Percentiles rank a stretch among this genome's conserved stretches.
These are phyloP conservation scores for Arthrobotrys iridis DNA, from an alignment of 2,329 filamentous ascomycete genomes.

Conservation along the genomic window DNA sequence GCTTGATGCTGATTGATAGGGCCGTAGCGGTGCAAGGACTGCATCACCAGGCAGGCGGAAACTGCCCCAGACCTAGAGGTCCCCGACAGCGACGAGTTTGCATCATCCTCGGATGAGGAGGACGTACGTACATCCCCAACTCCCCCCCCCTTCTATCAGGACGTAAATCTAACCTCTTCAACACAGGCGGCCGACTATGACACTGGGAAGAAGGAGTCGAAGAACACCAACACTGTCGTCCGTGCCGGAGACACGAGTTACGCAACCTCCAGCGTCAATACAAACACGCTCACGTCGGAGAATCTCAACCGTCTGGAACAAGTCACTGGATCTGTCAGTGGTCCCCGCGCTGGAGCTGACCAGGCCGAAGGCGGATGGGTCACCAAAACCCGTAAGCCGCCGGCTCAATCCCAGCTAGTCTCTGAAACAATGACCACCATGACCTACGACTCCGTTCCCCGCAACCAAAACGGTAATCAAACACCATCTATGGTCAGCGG, in stretches of 20 bases:
- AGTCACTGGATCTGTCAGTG: background rate
- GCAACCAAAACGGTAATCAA: background rate
- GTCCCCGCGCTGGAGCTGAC: background rate
- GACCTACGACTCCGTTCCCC: slow-evolving; percentile 16
- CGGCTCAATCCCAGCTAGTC: background rate
- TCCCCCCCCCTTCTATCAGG: background rate
- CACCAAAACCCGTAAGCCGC: slow-evolving; percentile 10
- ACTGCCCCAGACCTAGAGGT: slow-evolving; percentile 55
- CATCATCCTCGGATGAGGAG: slow-evolving; percentile 7
- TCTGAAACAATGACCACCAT: slow-evolving; percentile 1
- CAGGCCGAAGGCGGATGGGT: slow-evolving; percentile 27
- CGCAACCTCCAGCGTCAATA: slow-evolving; percentile 4
- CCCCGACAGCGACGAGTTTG: slow-evolving; percentile 43
- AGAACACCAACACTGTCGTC: background rate
- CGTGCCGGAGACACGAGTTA: slow-evolving; percentile 7
- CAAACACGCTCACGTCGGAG: slow-evolving; percentile 21
- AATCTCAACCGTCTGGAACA: slow-evolving; percentile 21
- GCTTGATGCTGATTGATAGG: background rate
- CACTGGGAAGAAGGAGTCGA: slow-evolving; percentile 10
- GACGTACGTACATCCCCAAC: background rate
- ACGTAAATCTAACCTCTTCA: background rate
- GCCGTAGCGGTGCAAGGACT: slow-evolving; percentile 54
- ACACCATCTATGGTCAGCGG: background rate
- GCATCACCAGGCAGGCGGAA: slow-evolving; percentile 53
- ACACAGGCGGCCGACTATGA: slow-evolving; percentile 24